Base-by-base conservation (phyloP, 306 rosid species). In the Nissolia schottii region DNA sequence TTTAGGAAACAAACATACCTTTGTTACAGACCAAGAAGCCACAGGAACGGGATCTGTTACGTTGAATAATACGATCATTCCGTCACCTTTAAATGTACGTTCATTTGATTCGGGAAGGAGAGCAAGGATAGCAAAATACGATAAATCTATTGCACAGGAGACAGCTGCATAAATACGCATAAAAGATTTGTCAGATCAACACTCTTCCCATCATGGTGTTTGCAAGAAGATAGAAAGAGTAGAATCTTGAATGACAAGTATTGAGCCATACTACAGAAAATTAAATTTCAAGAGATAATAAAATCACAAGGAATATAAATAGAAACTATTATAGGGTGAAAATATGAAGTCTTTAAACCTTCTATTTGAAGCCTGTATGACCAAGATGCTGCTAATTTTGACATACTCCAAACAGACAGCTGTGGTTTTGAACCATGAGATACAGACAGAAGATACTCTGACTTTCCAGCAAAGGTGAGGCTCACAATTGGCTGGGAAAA, bases 321-420 rank as follows among this genome's bases (percentile, higher is more conserved):
- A 69, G 20, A 68, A 14, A 49, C 25, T 38, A 43, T 53, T 19
- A 4, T 18, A 40, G 69, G 55, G 24, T n/a, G 63, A 56, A 68
- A 27, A 55, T 27, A 78, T 41, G 32, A 65, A 29, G 37, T 54
- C 23, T 16, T 23, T 23, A 54, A 65, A 95, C 99, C 99, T 95
- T 95, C 96, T 64, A 89, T 62, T 25, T 88, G 90, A 81, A 95
- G 92, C 77, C 82, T 83, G 84, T 89, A 89, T n/a, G 97, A 86
- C 96, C 97, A 95, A 45, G 82, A 84, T 66, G 80, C 75, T 41
- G 87, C 80, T 53, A 91, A 78, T 77, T 78, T 83, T 16, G 93
- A 82, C 93, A 87, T 54, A 79, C 75, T 85, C 96, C 96, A 89
- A 49, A 85, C 89, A 71, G 89, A 78, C 5, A 95, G 81, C 65